Base-by-base conservation (phyloP, 345 rosid genomes). In the Triadica sebifera region DNA sequence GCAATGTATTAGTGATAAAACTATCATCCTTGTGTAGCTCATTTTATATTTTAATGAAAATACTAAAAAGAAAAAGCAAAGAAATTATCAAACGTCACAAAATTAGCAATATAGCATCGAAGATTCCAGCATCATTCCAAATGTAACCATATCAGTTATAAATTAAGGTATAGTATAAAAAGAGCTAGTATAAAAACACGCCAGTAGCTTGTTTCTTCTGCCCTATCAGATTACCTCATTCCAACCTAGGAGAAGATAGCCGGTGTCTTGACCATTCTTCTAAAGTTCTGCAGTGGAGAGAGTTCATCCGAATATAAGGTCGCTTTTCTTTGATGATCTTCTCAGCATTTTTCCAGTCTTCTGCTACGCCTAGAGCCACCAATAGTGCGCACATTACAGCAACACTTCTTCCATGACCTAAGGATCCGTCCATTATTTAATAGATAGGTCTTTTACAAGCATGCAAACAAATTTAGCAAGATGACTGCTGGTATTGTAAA, bases 341-440 rank as follows among this genome's bases (percentile, higher is more conserved):
- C 82, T 90, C 93, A 0, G 95, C 95, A 22, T 25, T 74, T 72
- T 86, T 90, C 92, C 95, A 90, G 52, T 90, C 89, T 72, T 86
- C 91, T 19, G 79, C 87, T 37, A 88, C 58, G 12, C 82, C 89
- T 64, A 90, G 75, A 39, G 86, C 89, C 83, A 90, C 91, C 39
- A 90, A 63, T 50, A 90, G 58, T 5, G 95, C 95, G 64, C 92
- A 90, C 65, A 67, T 73, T 72, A 90, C 91, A 1, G 91, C 91
- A 47, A 87, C 93, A 64, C 95, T 90, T 81, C 95, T 85, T 74
- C 95, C 95, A 75, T 87, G 95, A 80, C 95, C 95, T 88, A 61
- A 77, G 38, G 16, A 70, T 73, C 20, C 46, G 72, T 63, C 11
- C 58, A 34, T 52, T 29, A 29, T 29, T 29, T 29, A 29, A 41